Base-by-base conservation (phyloP, 768 basidiomycete genomes). In the Rhodotorula graminis region DNA sequence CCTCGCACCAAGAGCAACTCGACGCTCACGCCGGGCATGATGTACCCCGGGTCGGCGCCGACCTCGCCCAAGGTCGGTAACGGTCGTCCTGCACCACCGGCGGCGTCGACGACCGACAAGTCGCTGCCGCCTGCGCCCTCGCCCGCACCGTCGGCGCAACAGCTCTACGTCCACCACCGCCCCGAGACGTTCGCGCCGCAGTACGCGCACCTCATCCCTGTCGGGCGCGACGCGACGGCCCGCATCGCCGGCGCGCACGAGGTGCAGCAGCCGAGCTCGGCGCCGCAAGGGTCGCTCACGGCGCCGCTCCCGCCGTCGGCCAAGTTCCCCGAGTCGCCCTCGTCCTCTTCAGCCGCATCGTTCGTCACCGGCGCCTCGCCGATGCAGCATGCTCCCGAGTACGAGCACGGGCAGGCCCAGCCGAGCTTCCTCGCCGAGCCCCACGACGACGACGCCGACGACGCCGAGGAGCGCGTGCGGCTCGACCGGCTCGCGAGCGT, bases 51-150 rank as follows among this genome's bases (percentile, higher is more conserved):
- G 10, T 18, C 37, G 33, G 16, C 23, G 10, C n/a, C 64, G 29
- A 29, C 27, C 25, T 16, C 55, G 40, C 33, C 42, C n/a, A 64
- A 44, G 37, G 6, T n/a, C n/a, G n/a, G n/a, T n/a, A n/a, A n/a
- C n/a, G n/a, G n/a, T n/a, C n/a, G n/a, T n/a, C n/a, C n/a, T n/a
- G n/a, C n/a, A n/a, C n/a, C n/a, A n/a, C n/a, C n/a, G n/a, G n/a
- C n/a, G n/a, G n/a, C n/a, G n/a, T n/a, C n/a, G n/a, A n/a, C 25
- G 2, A 2, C 40, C 37, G 25, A 40, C 9, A 58, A 58, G 42
- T 27, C 63, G 9, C 64, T 56, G 5, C 64, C 64, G 44, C 64
- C 64, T 12, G 64, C 64, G 18, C 64, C 37, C 37, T 37, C 37
- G 37, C 37, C 37, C 37, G 37, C 37, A 9, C 9, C 9, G 37